Evolutionary conservation across 768 basidiomycete genomes (phyloP).

Genomic region (Russula lepida): DNA sequence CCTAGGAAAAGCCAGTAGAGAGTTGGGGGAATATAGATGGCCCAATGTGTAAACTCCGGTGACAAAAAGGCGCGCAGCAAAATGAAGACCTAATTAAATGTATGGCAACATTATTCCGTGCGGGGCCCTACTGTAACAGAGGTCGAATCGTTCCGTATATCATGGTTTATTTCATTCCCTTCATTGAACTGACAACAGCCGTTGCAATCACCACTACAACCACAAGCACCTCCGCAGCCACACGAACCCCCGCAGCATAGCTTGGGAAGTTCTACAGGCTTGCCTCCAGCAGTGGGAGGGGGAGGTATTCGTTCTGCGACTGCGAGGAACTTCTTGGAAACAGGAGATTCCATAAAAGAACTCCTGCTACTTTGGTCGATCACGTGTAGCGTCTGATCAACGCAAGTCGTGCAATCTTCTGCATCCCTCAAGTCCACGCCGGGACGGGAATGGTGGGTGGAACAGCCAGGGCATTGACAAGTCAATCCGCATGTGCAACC

Average conservation of each 20-base stretch:
- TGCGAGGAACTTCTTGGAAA: slow-evolving; percentile 17
- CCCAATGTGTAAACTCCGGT: not conserved
- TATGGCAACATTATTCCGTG: not conserved
- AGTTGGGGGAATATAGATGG: not conserved
- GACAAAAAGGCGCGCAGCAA: not conserved
- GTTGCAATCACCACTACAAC: slow-evolving; percentile 14
- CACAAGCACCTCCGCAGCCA: slow-evolving; percentile 16
- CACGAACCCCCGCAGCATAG: slow-evolving; percentile 21
- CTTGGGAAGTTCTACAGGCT: slow-evolving; percentile 19
- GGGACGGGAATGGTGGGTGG: slow-evolving; percentile 1
- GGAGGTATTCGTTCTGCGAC: slow-evolving; percentile 15
- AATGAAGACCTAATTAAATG: not conserved
- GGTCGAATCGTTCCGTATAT: not conserved
- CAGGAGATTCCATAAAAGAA: slow-evolving; percentile 2
- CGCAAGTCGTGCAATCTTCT: slow-evolving; percentile 16
- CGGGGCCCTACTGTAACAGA: not conserved
- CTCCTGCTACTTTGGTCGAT: slow-evolving; percentile 6
- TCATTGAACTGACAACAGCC: slow-evolving; percentile 12
- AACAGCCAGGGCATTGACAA: slow-evolving; percentile 18
- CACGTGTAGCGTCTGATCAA: slow-evolving; percentile 13
- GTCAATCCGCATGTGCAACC: slow-evolving; percentile 23
- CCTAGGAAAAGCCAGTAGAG: not conserved
- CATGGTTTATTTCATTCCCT: not conserved
- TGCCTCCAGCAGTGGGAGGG: slow-evolving; percentile 16
- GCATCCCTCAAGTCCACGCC: not conserved